Conservation (phyloP, 352 stramenopile species). For the Globisporangium ultimum region DNA sequence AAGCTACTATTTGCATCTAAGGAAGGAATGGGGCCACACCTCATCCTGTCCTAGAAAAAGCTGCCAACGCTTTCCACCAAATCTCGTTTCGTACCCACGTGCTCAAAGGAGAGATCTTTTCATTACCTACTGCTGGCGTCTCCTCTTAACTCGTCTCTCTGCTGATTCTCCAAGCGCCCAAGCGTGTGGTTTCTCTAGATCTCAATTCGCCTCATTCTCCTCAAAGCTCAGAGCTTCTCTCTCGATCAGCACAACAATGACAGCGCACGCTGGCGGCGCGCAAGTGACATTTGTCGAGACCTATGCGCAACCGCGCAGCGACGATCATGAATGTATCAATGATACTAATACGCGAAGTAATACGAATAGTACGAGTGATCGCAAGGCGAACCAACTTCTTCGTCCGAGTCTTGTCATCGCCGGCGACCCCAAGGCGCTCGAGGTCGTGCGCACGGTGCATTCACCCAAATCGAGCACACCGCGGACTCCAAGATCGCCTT, state of each 20-base stretch:
- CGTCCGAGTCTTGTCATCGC: constrained; percentile 28
- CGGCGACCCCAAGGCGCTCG: constrained; percentile 22
- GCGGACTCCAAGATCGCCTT: background rate
- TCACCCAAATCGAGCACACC: constrained; percentile 20
- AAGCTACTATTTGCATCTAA: background rate
- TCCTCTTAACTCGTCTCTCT: no score
- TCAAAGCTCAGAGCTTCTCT: no score
- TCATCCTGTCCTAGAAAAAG: background rate
- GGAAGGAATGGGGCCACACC: background rate
- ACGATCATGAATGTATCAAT: background rate
- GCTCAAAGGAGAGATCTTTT: no score
- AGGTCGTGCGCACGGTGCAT: constrained; percentile 29
- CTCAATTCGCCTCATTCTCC: no score
- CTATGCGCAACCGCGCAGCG: constrained; percentile 22
- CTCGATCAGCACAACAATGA: background rate
- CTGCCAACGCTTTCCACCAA: no score
- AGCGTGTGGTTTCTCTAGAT: no score
- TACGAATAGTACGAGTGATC: no score
- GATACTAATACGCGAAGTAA: background rate
- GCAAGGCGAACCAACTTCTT: background rate
- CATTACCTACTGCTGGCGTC: no score
- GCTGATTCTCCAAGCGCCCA: background rate
- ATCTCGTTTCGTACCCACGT: no score
- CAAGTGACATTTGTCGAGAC: constrained; percentile 29
- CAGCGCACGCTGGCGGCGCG: constrained; percentile 3